Evolutionary conservation across 805 yeast species (phyloP), one percentile per base, ranked within the genome.

Genomic region (Metschnikowia peoriensis): DNA sequence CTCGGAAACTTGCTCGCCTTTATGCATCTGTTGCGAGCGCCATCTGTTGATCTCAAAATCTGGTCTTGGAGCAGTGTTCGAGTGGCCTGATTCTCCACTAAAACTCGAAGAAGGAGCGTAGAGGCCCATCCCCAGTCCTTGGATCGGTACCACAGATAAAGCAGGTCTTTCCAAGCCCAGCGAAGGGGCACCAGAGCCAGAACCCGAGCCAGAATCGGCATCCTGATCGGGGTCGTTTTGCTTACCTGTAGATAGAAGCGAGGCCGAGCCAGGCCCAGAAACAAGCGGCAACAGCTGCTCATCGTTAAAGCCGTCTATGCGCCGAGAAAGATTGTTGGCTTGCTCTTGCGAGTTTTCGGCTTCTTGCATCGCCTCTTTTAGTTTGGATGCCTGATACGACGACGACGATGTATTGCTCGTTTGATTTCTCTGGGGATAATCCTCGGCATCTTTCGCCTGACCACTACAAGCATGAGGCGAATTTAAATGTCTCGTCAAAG

Each of bases 401-500:
- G 46, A 38, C 1, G 55, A 43, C 7, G 51, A 39, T 1, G 50
- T 47, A 28, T 44, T 43, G 32, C 51, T 54, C 11, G 53, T 40
- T 38, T 42, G 49, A 4, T 47, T 39, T 7, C 49, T 44, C 15
- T 50, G 49, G 7, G 45, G 28, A 17, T n/a, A 29, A 6, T 49
- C 46, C 9, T 53, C 50, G 7, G 15, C 14, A 12, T 39, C 48
- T 28, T 45, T 44, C 12, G 40, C 8, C 10, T 32, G 35, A 7
- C 54, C 54, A 7, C 52, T 28, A 34, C 78, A 75, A 0, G 76
- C 79, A 51, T 71, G 68, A 2, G 67, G 69, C 3, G 72, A 65
- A 44, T 85, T 82, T 43, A 73, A 71, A 63, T 88, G 96, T 55
- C 96, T 73, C 4, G 83, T 78, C 28, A 88, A 72, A 0, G 96